Evolutionary conservation across 2,329 filamentous ascomycete genomes (phyloP), one percentile per base, ranked within the genome.

Genomic region (Colletotrichum truncatum): DNA sequence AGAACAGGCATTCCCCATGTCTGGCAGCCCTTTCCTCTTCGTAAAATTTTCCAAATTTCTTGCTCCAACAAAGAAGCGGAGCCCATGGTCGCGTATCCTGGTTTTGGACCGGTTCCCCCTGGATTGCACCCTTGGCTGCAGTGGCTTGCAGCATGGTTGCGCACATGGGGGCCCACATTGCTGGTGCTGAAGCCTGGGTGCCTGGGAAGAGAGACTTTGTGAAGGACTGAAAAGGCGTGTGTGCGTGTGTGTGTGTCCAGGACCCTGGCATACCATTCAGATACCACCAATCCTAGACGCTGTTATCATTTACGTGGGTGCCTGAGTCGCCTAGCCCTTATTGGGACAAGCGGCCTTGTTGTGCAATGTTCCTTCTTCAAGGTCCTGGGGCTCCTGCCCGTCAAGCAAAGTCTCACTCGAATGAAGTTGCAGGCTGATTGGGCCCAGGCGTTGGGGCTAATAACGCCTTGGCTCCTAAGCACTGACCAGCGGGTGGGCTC

Each of bases 11-110:
- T 67, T 52, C 48, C 38, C 54, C 64, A 67, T 67, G 43, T 61
- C 64, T 46, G 32, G 39, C 61, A 60, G 39, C 51, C 34, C 55
- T 52, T 43, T 51, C 30, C 25, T 32, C 48, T 55, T 55, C 34
- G 54, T 65, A 49, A 67, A 64, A 55, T 65, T 54, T 60, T 65
- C n/a, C 61, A 51, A 59, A 54, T 65, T 56, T 59, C 61, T 54
- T 41, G 49, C 49, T 43, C 32, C 41, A 36, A 41, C 49, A 26
- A 12, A 39, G 34, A 34, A 36, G 57, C 30, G 34, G 16, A 53
- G 34, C 39, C 48, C 56, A 26, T 49, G 54, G 18, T 43, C 45
- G 51, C 38, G 28, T 12, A 45, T 49, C 45, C 60, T 55, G 49
- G 62, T 30, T 62, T 23, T 59, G 36, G 30, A n/a, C 34, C 52